Percentiles rank a stretch among this genome's conserved stretches.
phyloP scores from a whole-genome alignment of 2,329 filamentous ascomycete species.

The Ilyonectria mors-panacis region DNA sequence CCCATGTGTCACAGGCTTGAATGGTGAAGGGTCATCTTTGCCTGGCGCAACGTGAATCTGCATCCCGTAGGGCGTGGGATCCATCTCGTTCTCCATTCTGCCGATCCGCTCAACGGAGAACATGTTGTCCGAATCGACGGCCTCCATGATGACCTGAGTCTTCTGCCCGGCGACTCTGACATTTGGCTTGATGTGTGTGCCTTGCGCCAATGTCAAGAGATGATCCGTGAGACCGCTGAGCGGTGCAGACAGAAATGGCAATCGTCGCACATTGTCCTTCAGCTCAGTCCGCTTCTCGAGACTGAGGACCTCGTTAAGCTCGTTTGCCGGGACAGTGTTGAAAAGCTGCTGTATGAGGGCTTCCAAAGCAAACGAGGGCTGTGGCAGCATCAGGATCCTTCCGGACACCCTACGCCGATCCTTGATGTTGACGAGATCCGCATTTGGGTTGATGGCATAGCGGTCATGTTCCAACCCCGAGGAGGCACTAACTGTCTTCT shows the following conservation, averaged over 20 bases:
- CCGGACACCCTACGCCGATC: conserved; percentile 48
- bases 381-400: conserved; percentile 57
- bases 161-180: too few relatives aligned
- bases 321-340: conserved; percentile 41
- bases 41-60: conserved; percentile 42
- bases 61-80: conserved; percentile 55
- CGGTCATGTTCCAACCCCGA: too few relatives aligned
- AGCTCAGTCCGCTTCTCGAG: conserved; percentile 19
- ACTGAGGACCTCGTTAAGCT: conserved; percentile 25
- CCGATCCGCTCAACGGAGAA: too few relatives aligned
- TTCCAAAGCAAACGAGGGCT: conserved; percentile 54
- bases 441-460: too few relatives aligned
- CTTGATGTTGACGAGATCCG: conserved; percentile 27
- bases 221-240: conserved; percentile 51
- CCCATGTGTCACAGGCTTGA: conserved; percentile 64
- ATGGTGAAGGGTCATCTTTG: conserved; percentile 49
- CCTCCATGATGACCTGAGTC: too few relatives aligned
- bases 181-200: conserved; percentile 58
- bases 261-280: too few relatives aligned
- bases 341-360: conserved; percentile 54
- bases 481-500: too few relatives aligned
- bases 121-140: too few relatives aligned
- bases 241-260: conserved; percentile 47
- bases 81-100: conserved; percentile 28
- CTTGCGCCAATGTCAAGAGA: conserved; percentile 52